These are phyloP conservation scores for Suillus lakei DNA, from an alignment of 768 basidiomycete genomes.

Conservation along the genomic window DNA sequence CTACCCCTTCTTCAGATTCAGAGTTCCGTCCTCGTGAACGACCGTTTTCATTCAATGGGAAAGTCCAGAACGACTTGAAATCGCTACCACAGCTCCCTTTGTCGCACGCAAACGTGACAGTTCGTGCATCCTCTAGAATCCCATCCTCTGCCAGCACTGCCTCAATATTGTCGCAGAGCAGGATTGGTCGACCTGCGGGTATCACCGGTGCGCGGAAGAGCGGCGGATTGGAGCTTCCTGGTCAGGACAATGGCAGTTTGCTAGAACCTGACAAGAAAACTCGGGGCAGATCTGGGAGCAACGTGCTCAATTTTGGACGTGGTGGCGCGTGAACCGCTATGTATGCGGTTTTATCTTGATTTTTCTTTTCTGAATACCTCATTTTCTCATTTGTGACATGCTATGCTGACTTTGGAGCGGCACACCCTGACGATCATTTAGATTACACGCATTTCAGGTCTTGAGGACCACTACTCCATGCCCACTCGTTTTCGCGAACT, in stretches of 20 bases:
- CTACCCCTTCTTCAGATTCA: conserved; percentile 30
- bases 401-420: conserved; percentile 13
- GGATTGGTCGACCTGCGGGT: conserved; percentile 48
- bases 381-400: background rate
- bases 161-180: conserved; percentile 43
- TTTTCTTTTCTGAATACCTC: background rate
- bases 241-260: conserved; percentile 22
- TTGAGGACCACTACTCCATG: conserved; percentile 26
- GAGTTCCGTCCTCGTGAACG: conserved; percentile 32
- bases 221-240: conserved; percentile 34
- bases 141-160: conserved; percentile 41
- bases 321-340: conserved; percentile 10
- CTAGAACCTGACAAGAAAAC: conserved; percentile 27
- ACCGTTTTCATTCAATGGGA: conserved; percentile 31
- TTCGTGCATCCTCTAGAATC: conserved; percentile 48
- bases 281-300: conserved; percentile 35
- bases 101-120: conserved; percentile 49
- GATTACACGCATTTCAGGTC: conserved; percentile 19
- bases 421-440: conserved; percentile 15
- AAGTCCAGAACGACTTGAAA: conserved; percentile 34
- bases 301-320: conserved; percentile 26
- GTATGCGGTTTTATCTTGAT: conserved; percentile 21
- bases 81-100: conserved; percentile 48
- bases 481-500: conserved; percentile 12
- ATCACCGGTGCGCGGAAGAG: conserved; percentile 50